Percentiles rank a stretch among this genome's conserved stretches.
Conservation (phyloP, 257 asterid species). For the Eucommia ulmoides region DNA sequence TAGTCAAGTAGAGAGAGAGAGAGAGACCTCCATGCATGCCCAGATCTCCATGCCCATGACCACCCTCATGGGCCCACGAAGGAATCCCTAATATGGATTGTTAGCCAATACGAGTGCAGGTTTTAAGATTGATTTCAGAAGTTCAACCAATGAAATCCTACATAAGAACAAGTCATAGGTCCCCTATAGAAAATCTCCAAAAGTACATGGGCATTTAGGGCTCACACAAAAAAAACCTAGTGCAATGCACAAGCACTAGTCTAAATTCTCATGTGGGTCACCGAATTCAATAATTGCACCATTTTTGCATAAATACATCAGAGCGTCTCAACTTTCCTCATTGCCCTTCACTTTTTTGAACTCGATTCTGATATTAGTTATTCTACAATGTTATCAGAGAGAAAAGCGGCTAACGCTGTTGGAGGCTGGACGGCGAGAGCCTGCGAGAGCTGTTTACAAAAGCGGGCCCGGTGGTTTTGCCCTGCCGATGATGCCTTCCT, state of each 20-base stretch:
- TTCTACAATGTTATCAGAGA: constrained; percentile 17
- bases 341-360: not conserved
- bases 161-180: constrained; percentile 19
- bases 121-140: constrained; percentile 23
- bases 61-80: constrained; percentile 17
- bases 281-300: not conserved
- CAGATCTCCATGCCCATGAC: constrained; percentile 9
- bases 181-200: constrained; percentile 14
- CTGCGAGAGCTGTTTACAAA: constrained; percentile 54
- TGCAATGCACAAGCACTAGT: no score
- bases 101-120: constrained; percentile 33
- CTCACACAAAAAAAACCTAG: not conserved
- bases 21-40: not conserved
- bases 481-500: constrained; percentile 71
- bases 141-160: constrained; percentile 32
- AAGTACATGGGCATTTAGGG: constrained; percentile 1
- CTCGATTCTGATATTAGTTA: not conserved
- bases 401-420: constrained; percentile 35
- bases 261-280: no score
- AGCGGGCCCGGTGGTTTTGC: constrained; percentile 74
- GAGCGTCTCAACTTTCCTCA: not conserved
- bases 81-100: constrained; percentile 30
- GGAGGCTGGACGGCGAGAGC: constrained; percentile 53
- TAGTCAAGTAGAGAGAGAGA: no score
- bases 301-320: not conserved